phyloP scores from a whole-genome alignment of 2,329 filamentous ascomycete species.

The Nemania sp. region DNA sequence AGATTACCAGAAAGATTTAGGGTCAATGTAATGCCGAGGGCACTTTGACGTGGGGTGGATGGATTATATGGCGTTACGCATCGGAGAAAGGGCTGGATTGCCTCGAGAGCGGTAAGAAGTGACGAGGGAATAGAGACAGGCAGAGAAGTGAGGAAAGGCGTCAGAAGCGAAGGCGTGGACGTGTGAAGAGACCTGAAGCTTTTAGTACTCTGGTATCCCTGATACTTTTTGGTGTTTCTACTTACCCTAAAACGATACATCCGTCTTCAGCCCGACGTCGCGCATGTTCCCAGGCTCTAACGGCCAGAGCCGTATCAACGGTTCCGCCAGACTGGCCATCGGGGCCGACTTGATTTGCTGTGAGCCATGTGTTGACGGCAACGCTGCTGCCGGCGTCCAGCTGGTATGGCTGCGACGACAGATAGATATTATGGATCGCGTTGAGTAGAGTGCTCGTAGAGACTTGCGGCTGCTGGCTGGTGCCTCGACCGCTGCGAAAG shows the following conservation, averaged over 20 bases:
- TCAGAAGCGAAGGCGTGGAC: slow-evolving; percentile 81
- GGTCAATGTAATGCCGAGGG: slow-evolving; percentile 79
- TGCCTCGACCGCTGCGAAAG: slow-evolving; percentile 57
- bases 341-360: slow-evolving; percentile 69
- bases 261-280: slow-evolving; percentile 92
- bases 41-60: slow-evolving; percentile 77
- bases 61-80: slow-evolving; percentile 89
- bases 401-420: slow-evolving; percentile 77
- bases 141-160: slow-evolving; percentile 78
- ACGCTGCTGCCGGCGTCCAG: slow-evolving; percentile 89
- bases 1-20: slow-evolving; percentile 80
- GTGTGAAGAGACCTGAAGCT: slow-evolving; percentile 76
- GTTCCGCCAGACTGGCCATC: slow-evolving; percentile 74
- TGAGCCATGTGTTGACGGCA: slow-evolving; percentile 95
- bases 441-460: slow-evolving; percentile 94
- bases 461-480: slow-evolving; percentile 74
- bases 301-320: slow-evolving; percentile 76
- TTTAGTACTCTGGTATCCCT: slow-evolving; percentile 20
- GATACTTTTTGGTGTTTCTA: slow-evolving; percentile 25
- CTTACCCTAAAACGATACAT: slow-evolving; percentile 85
- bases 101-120: slow-evolving; percentile 78
- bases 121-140: slow-evolving; percentile 77
- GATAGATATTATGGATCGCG: slow-evolving; percentile 85
- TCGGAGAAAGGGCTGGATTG: slow-evolving; percentile 81
- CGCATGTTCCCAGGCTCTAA: slow-evolving; percentile 94